These are phyloP conservation scores for Vitis hybrid DNA, from an alignment of 177 flowering plant species.

Conservation along the genomic window DNA sequence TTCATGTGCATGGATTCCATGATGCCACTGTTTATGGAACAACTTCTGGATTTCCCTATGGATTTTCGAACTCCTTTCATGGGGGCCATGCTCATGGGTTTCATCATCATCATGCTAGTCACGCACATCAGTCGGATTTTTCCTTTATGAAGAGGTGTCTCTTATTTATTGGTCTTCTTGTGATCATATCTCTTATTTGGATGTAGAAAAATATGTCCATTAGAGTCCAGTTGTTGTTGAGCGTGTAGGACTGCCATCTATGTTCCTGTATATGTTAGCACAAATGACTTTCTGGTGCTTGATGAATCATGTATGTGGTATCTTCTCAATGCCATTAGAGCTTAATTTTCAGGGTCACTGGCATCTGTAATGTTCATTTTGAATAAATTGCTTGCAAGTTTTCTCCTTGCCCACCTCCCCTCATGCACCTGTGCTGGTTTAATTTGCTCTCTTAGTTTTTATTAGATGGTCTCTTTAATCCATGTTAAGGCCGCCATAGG, in stretches of 20 bases:
- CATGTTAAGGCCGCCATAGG: too few species aligned
- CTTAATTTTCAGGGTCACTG: not conserved
- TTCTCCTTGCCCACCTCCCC: not conserved
- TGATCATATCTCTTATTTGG: slow-evolving; percentile 7
- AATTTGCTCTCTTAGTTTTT: too few species aligned
- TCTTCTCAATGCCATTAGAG: not conserved
- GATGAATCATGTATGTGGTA: not conserved
- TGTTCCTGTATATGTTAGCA: not conserved
- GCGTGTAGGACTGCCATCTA: not conserved
- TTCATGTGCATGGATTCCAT: slow-evolving; percentile 48
- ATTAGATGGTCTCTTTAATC: too few species aligned
- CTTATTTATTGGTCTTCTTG: slow-evolving; percentile 9
- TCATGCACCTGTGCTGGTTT: too few species aligned
- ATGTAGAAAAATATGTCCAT: not conserved
- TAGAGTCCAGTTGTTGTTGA: not conserved
- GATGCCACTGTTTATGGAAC: slow-evolving; percentile 42
- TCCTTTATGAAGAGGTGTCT: slow-evolving; percentile 17
- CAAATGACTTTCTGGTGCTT: not conserved
- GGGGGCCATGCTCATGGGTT: slow-evolving; percentile 39
- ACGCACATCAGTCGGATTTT: not conserved
- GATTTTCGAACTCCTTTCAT: slow-evolving; percentile 26
- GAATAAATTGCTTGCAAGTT: not conserved
- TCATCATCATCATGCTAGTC: slow-evolving; percentile 18
- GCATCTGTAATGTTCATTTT: not conserved
- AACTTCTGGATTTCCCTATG: slow-evolving; percentile 38